Percentiles rank a stretch among this genome's conserved stretches.
phyloP scores from a whole-genome alignment of 495 filamentous ascomycete genomes.

The Eremomyces bilateralis region DNA sequence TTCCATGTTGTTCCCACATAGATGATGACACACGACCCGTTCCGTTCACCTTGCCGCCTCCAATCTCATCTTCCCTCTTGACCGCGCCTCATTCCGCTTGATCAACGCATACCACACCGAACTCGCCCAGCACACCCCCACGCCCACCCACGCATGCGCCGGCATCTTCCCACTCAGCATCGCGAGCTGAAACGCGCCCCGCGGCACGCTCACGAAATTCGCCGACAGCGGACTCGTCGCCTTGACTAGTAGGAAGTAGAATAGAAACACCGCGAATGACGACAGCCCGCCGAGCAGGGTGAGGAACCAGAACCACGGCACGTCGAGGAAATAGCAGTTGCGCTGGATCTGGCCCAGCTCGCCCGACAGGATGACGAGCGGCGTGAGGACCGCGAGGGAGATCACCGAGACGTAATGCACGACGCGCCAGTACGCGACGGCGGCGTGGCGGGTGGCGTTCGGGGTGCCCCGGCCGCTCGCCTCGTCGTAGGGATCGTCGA shows the following conservation, averaged over 20 bases:
- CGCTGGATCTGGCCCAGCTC: constrained; percentile 23
- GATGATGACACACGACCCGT: too few relatives aligned
- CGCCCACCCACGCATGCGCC: constrained; percentile 21
- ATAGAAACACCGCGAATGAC: constrained; percentile 20
- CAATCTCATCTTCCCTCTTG: too few relatives aligned
- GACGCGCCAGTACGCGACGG: constrained; percentile 24
- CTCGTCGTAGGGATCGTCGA: constrained; percentile 1
- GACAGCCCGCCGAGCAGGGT: constrained; percentile 17
- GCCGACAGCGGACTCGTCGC: constrained; percentile 23
- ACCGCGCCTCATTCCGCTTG: too few relatives aligned
- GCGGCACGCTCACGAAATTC: constrained; percentile 20
- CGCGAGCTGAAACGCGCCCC: constrained; percentile 19
- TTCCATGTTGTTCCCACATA: too few relatives aligned
- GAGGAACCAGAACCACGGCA: constrained; percentile 27
- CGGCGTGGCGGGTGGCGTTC: constrained; percentile 17
- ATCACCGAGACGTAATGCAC: constrained; percentile 29
- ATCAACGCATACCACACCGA: constrained; percentile 26
- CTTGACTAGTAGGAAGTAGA: constrained; percentile 20
- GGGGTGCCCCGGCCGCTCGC: not conserved
- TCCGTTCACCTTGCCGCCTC: too few relatives aligned
- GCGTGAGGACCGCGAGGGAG: constrained; percentile 24
- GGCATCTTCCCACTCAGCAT: constrained; percentile 20
- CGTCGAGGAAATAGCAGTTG: constrained; percentile 30
- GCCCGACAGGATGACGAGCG: constrained; percentile 25
- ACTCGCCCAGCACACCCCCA: constrained; percentile 25